These are phyloP conservation scores for Coemansia sp. DNA, from an alignment of 192 early-diverging fungal genomes.

Conservation along the genomic window DNA sequence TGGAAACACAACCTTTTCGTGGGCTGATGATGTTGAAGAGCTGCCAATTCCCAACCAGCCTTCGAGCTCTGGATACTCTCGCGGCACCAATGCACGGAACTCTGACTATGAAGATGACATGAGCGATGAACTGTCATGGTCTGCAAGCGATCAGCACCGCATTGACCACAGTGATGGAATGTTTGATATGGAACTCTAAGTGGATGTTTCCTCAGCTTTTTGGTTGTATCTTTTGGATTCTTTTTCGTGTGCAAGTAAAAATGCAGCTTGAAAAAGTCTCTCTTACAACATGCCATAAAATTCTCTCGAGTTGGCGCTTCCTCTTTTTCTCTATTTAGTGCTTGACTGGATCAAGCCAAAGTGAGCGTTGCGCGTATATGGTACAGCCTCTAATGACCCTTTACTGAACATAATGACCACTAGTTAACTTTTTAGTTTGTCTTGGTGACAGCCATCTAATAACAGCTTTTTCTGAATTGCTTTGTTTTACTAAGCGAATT, in stretches of 20 bases:
- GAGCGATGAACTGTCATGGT: constrained; percentile 49
- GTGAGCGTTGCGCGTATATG: not conserved
- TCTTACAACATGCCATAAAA: no score
- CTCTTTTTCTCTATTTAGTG: not conserved
- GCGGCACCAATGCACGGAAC: not conserved
- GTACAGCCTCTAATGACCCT: no score
- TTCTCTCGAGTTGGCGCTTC: not conserved
- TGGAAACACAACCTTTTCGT: constrained; percentile 33
- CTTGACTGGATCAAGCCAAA: not conserved
- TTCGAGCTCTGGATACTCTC: constrained; percentile 8
- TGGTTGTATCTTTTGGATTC: no score
- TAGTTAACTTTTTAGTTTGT: no score
- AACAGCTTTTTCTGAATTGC: no score
- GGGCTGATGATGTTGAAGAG: constrained; percentile 54
- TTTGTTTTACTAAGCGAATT: no score
- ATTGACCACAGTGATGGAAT: constrained; percentile 23
- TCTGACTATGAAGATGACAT: constrained; percentile 31
- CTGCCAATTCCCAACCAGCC: constrained; percentile 42
- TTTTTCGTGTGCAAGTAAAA: no score
- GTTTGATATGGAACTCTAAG: constrained; percentile 47
- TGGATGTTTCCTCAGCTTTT: not conserved
- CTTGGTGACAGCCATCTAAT: no score
- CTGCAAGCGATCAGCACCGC: constrained; percentile 30
- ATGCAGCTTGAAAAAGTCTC: no score
- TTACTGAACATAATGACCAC: no score